Percentiles rank a stretch among this genome's conserved stretches.
phyloP scores from a whole-genome alignment of 345 rosid species.

The Linum tenue region DNA sequence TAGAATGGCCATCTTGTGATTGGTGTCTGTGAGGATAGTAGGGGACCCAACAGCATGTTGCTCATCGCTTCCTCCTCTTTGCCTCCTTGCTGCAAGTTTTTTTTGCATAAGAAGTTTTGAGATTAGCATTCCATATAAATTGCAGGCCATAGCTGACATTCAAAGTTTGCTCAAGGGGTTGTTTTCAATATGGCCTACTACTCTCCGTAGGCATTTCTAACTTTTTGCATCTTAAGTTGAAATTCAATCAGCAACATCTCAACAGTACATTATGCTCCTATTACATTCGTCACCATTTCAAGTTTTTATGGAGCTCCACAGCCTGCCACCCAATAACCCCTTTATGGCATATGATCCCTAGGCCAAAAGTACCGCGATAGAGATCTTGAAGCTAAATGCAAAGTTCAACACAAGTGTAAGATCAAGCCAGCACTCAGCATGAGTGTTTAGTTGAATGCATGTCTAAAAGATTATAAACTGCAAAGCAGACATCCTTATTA shows the following conservation, averaged over 20 bases:
- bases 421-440: too few relatives aligned
- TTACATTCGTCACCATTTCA: too few relatives aligned
- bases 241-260: not conserved
- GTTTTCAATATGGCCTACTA: not conserved
- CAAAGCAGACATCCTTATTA: not conserved
- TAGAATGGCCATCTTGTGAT: conserved; percentile 92
- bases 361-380: too few relatives aligned
- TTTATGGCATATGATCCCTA: too few relatives aligned
- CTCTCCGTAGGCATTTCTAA: not conserved
- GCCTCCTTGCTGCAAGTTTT: not conserved
- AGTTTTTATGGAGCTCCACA: too few relatives aligned
- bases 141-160: not conserved
- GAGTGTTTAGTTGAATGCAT: too few relatives aligned
- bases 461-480: not conserved
- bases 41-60: conserved; percentile 48
- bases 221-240: not conserved
- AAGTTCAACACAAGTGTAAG: too few relatives aligned
- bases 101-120: not conserved
- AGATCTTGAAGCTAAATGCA: too few relatives aligned
- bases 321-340: too few relatives aligned
- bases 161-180: not conserved
- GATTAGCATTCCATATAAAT: conserved; percentile 9
- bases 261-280: too few relatives aligned
- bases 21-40: conserved; percentile 38
- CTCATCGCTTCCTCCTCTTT: conserved; percentile 68